phyloP scores from a whole-genome alignment of 2,329 filamentous ascomycete species.

The Endoconidiophora laricicola region DNA sequence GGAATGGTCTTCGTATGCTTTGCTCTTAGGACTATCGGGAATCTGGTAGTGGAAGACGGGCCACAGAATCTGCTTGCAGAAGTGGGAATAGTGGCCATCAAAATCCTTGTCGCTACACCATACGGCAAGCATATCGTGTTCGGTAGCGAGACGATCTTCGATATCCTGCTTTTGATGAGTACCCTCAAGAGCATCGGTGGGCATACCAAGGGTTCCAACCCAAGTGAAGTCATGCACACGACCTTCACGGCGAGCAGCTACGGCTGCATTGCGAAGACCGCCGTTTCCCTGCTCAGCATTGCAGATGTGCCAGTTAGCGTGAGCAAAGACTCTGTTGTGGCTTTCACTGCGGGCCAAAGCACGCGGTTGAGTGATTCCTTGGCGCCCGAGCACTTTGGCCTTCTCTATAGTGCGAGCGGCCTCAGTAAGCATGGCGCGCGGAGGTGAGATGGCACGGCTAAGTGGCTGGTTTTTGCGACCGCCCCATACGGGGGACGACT shows the following conservation, averaged over 20 bases:
- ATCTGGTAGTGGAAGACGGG: conserved; percentile 97
- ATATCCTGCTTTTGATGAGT: conserved; percentile 67
- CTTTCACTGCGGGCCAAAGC: conserved; percentile 39
- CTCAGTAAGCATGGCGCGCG: conserved; percentile 59
- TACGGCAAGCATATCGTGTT: conserved; percentile 69
- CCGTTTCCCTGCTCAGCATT: conserved; percentile 84
- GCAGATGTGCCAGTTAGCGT: conserved; percentile 69
- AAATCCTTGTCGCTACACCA: conserved; percentile 84
- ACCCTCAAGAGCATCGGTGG: conserved; percentile 66
- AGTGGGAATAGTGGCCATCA: conserved; percentile 86
- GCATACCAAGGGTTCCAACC: conserved; percentile 87
- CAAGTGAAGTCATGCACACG: conserved; percentile 63
- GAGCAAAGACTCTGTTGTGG: conserved; percentile 54
- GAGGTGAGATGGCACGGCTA: conserved; percentile 56
- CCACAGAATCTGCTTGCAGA: conserved; percentile 96
- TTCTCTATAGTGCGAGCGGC: conserved; percentile 42
- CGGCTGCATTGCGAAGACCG: conserved; percentile 74
- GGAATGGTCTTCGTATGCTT: conserved; percentile 92
- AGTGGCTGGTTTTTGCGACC: conserved; percentile 59
- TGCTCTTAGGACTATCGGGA: conserved; percentile 94
- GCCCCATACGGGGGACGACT: conserved; percentile 64
- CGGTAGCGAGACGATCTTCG: conserved; percentile 60
- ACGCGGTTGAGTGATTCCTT: conserved; percentile 40
- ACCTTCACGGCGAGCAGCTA: conserved; percentile 55
- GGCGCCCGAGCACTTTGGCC: conserved; percentile 33